Evolutionary conservation across 129 eudicot species (phyloP).

Genomic region (Flaveria bidentis): DNA sequence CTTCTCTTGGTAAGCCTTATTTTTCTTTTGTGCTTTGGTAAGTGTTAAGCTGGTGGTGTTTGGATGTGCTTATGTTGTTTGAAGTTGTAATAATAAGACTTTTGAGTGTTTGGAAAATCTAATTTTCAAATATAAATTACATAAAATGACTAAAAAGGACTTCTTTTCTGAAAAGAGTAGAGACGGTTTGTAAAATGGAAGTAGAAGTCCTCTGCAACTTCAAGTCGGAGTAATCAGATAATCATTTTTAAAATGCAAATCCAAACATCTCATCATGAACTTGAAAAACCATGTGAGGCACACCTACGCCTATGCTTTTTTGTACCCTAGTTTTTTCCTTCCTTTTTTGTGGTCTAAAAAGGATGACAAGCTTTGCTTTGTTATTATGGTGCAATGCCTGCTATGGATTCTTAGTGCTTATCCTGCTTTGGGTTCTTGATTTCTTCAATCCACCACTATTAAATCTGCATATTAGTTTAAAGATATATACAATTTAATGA

Average conservation of each 20-base stretch:
- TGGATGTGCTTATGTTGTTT: conserved; percentile 7
- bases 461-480: neutral
- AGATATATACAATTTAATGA: neutral
- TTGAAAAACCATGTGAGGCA: neutral
- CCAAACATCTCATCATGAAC: neutral
- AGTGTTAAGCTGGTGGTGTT: conserved; percentile 13
- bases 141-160: neutral
- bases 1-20: conserved; percentile 82
- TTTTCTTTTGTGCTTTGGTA: neutral
- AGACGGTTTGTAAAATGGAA: neutral
- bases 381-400: conserved; percentile 6
- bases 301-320: conserved; percentile 3
- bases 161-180: neutral
- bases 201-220: neutral
- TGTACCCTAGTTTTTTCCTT: neutral
- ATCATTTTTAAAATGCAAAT: neutral
- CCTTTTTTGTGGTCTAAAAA: neutral
- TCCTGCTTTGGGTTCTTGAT: conserved; percentile 7
- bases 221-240: neutral
- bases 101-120: neutral
- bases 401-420: neutral
- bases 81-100: neutral
- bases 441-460: neutral
- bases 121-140: neutral
- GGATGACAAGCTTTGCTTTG: neutral